Evolutionary conservation across 768 basidiomycete species (phyloP), one percentile per base, ranked within the genome.

Genomic region (Agrocybe praecox): DNA sequence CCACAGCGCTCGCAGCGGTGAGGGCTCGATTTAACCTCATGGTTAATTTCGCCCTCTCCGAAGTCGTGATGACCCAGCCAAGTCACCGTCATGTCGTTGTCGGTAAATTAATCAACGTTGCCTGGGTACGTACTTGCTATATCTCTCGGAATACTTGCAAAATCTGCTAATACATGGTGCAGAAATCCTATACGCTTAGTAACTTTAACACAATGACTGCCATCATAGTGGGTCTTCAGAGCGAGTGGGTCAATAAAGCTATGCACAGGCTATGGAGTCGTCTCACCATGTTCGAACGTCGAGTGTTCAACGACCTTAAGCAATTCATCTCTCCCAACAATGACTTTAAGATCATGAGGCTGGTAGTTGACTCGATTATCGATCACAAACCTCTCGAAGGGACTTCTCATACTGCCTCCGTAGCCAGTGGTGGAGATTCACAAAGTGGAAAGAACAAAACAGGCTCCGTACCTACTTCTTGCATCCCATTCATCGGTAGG

Each of bases 1-100:
- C 87, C 44, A 89, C 83, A 55, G 88, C 89, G 22, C 74, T 94
- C 58, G 84, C 84, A 2, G 87, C 85, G 36, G 81, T 93, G 24
- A 83, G 92, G 42, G 89, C 88, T 12, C 82, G 94, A 21, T 96
- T 94, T 74, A 94, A 94, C 66, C 73, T 96, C 45, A 84, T 93
- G 72, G 85, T 87, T 2, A 87, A 88, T 63, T 97, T 94, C 63
- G 83, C 88, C 6, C 76, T 84, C 19, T 87, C 90, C 2, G 95
- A 97, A 74, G 82, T 96, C 51, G 81, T 94, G 21, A 73, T 93
- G 54, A 89, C 94, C 1, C 80, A 80, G 9, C 87, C 86, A 6
- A 71, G 70, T 52, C 86, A 92, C 52, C 81, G 94, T 18, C 80
- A 79, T 33, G 59, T 78, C 46, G 73, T 97, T 18, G 82, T 92